Evolutionary conservation across 2,329 filamentous ascomycete genomes (phyloP), one percentile per base, ranked within the genome.

Genomic region (Lachnellula subtilissima): DNA sequence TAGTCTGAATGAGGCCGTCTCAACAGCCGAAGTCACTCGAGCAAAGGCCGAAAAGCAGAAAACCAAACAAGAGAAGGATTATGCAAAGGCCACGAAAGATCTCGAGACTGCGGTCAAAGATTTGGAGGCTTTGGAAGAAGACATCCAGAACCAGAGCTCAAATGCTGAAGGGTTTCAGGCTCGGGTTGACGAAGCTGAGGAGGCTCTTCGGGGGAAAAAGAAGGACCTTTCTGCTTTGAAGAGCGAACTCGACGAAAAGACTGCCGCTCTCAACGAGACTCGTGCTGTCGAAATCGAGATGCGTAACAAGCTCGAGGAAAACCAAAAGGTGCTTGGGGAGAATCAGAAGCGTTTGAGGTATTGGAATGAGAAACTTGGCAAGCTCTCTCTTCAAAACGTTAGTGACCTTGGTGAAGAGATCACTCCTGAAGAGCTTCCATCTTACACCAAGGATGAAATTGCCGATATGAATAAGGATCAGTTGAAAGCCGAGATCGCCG

Each of bases 271-370:
- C 55, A 97, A 97, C 68, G 88, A 91, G 68, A 96, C 88, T 0
- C 84, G 93, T 9, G 92, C 91, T 0, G 78, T 87, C 3, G 94
- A 99, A 72, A 97, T 99, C 59, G 94, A 99, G 73, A 97, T 97
- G 91, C 88, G 89, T 61, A 97, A 97, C 74, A 96, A 96, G 75
- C 85, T 99, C 1, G 94, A 97, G 69, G 93, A 97, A 69, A 94
- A 93, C 71, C 89, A 96, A 63, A 99, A 99, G 74, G 83, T 87
- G 9, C 80, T 97, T 14, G 73, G 76, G 0, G 93, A 97, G 68
- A 96, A 95, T 72, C 86, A 95, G 71, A 92, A 89, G 73, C 85
- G 89, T 57, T 80, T 89, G 42, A 81, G 80, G 39, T 90, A 96
- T 75, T 97, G 92, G 91, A 78, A 91, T 53, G 90, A 96, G 58